These are phyloP conservation scores for Colletotrichum sp. DNA, from an alignment of 2,329 filamentous ascomycete species.

Conservation along the genomic window DNA sequence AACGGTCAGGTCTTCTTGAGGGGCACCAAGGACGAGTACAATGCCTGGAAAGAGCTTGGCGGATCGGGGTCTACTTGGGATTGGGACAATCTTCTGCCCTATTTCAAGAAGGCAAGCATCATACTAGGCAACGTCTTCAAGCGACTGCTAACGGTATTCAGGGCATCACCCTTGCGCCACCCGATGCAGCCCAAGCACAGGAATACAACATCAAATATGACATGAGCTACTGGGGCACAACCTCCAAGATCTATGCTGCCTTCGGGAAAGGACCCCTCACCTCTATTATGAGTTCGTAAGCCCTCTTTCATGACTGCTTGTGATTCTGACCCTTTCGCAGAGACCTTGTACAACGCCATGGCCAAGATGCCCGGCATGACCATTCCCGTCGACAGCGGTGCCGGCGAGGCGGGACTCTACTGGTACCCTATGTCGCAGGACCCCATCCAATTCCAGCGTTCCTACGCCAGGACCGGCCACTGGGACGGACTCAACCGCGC, in stretches of 20 bases:
- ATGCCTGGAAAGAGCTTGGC: slow-evolving; percentile 49
- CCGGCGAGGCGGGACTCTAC: slow-evolving; percentile 29
- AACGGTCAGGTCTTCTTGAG: slow-evolving; percentile 44
- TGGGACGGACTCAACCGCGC: slow-evolving; percentile 26
- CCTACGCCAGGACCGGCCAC: slow-evolving; percentile 30
- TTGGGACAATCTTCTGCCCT: slow-evolving; percentile 41
- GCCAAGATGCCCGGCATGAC: slow-evolving; percentile 28
- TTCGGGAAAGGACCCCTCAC: slow-evolving; percentile 19
- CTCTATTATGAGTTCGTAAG: slow-evolving; percentile 19
- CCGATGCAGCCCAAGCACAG: slow-evolving; percentile 14
- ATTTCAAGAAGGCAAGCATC: slow-evolving; percentile 45
- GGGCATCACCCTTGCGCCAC: slow-evolving; percentile 25
- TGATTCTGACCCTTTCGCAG: background rate
- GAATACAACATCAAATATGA: slow-evolving; percentile 26
- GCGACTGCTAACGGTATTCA: background rate
- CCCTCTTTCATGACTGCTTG: no score
- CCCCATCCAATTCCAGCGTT: slow-evolving; percentile 23
- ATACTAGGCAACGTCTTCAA: no score
- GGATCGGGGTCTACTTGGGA: slow-evolving; percentile 50
- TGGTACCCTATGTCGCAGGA: slow-evolving; percentile 30
- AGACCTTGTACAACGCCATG: slow-evolving; percentile 28
- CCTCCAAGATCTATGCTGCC: slow-evolving; percentile 20
- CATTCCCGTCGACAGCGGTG: slow-evolving; percentile 27
- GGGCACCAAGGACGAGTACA: slow-evolving; percentile 42
- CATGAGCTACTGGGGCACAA: slow-evolving; percentile 24